phyloP scores from a whole-genome alignment of 2,329 filamentous ascomycete species.

The Curvularia verruculosa region DNA sequence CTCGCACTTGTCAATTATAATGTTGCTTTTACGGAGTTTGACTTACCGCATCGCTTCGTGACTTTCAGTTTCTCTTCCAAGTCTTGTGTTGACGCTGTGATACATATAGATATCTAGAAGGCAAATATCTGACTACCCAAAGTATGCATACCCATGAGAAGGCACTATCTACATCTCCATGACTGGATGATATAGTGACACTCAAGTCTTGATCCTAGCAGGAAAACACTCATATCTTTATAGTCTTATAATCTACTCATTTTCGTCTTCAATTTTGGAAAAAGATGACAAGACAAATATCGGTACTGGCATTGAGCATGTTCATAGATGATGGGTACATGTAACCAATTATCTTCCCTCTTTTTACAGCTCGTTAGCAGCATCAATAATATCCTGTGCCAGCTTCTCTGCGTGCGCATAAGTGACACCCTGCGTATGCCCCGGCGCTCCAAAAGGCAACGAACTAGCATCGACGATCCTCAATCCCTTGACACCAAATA shows the following conservation, averaged over 20 bases:
- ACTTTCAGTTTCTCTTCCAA: no score
- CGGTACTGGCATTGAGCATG: not conserved
- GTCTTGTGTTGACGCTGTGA: not conserved
- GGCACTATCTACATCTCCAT: no score
- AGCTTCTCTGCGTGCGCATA: conserved; percentile 14
- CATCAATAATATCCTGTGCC: conserved; percentile 11
- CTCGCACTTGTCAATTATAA: no score
- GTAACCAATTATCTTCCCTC: not conserved
- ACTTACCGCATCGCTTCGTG: not conserved
- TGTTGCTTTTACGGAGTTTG: not conserved
- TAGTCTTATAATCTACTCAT: no score
- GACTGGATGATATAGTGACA: no score
- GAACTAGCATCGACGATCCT: conserved; percentile 12
- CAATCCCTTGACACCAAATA: conserved; percentile 13
- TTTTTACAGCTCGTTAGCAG: not conserved
- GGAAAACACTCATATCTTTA: no score
- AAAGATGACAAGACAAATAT: no score
- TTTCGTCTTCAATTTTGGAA: no score
- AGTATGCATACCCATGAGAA: no score
- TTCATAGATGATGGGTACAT: not conserved
- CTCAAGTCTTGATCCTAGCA: no score
- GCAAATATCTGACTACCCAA: no score
- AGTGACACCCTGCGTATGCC: conserved; percentile 11
- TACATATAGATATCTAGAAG: no score
- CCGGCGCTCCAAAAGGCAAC: conserved; percentile 9